These are phyloP conservation scores for Sugiyamaella marilandica DNA, from an alignment of 805 yeast species.

Conservation along the genomic window DNA sequence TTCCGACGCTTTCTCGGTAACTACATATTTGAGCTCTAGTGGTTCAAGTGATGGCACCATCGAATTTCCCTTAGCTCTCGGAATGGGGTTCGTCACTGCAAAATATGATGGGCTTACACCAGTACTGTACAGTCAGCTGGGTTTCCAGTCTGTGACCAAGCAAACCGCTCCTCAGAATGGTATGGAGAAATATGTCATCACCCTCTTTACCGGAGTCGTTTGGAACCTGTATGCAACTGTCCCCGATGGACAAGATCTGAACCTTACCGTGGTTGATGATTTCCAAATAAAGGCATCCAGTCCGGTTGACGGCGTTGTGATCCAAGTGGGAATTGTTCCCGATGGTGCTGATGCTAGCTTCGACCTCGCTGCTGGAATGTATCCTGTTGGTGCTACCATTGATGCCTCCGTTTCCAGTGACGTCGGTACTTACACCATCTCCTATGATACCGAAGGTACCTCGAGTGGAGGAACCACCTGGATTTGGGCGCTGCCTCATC, in stretches of 20 bases:
- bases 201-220: slow-evolving; percentile 37
- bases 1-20: slow-evolving; percentile 49
- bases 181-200: slow-evolving; percentile 38
- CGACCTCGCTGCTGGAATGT: slow-evolving; percentile 67
- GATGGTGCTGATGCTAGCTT: slow-evolving; percentile 33
- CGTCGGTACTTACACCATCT: slow-evolving; percentile 45
- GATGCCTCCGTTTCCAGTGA: slow-evolving; percentile 46
- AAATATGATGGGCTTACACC: slow-evolving; percentile 49
- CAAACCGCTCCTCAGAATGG: slow-evolving; percentile 31
- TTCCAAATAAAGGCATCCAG: slow-evolving; percentile 35
- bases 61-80: slow-evolving; percentile 65
- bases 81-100: slow-evolving; percentile 77
- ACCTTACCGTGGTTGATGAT: slow-evolving; percentile 33
- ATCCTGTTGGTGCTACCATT: slow-evolving; percentile 47
- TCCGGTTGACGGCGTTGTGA: slow-evolving; percentile 41
- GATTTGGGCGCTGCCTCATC: slow-evolving; percentile 68
- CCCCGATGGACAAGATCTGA: slow-evolving; percentile 32
- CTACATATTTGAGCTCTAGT: slow-evolving; percentile 32
- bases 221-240: slow-evolving; percentile 52
- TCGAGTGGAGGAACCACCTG: slow-evolving; percentile 41
- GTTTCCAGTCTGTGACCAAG: slow-evolving; percentile 38
- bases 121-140: slow-evolving; percentile 42
- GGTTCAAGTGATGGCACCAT: slow-evolving; percentile 36
- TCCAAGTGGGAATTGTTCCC: slow-evolving; percentile 58
- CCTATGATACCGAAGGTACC: slow-evolving; percentile 46